Base-by-base conservation (phyloP, 2,329 filamentous ascomycete genomes). In the Pyricularia grisea region DNA sequence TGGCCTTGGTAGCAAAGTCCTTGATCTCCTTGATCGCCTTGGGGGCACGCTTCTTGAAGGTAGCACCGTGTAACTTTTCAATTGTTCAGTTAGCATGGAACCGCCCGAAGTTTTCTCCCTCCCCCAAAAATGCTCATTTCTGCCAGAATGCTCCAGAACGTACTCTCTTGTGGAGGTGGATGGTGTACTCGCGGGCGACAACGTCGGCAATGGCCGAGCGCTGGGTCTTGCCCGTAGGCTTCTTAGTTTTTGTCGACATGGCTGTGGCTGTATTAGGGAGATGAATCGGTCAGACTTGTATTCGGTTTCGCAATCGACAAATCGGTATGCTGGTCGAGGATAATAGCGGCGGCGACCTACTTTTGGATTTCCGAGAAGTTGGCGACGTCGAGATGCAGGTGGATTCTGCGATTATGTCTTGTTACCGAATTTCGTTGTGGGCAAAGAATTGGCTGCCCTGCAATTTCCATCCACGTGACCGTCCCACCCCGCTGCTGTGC, bases 141-240 rank as follows among this genome's bases (percentile, higher is more conserved):
- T 14, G 55, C 28, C 23, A 50, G 25, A n/a, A 20, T 12, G 4
- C n/a, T 30, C 25, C 25, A 36, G 33, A 63, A 91, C 91, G 82
- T 94, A 96, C 92, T 85, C 94, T 92, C 92, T 97, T 98, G 92
- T 99, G 95, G 79, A 99, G 87, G 90, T 99, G 94, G 87, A 99
- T 98, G 84, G 95, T 99, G 90, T 99, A 99, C 88, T 99, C 96
- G 89, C 95, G 93, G 79, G 95, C 91, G 83, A 99, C 94, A 81
- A 99, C 96, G 85, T 99, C 94, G 84, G 93, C 90, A 84, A 99
- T 97, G 87, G 96, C 96, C 84, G 93, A 97, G 82, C 94, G 92
- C 79, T 83, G 82, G 72, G 78, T 72, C 85, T 91, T 91, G 87
- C 90, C 91, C 78, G 86, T 81, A 74, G 85, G 83, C 85, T 89